phyloP scores from a whole-genome alignment of 176 grass and related monocot species.

The Carex cristatella region DNA sequence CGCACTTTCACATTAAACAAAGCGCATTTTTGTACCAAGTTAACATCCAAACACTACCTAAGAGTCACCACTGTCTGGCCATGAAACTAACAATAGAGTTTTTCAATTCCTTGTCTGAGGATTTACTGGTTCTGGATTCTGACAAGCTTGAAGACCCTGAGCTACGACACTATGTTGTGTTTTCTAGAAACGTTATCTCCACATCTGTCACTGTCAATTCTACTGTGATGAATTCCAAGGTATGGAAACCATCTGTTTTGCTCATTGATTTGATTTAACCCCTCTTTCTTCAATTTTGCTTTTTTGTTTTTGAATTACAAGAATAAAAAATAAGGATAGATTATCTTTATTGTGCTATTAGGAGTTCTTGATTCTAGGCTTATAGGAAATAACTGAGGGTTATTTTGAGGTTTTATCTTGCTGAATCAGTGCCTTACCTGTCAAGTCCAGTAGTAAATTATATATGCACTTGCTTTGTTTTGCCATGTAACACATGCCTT shows the following conservation, averaged over 20 bases:
- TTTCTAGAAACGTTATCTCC: conserved; percentile 59
- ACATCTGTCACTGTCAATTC: conserved; percentile 73
- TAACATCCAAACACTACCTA: conserved; percentile 55
- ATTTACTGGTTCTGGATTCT: conserved; percentile 22
- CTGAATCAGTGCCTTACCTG: background rate
- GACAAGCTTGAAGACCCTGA: conserved; percentile 44
- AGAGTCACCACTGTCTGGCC: conserved; percentile 62
- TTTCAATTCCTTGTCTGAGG: conserved; percentile 38
- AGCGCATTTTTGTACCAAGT: conserved; percentile 55
- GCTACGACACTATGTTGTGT: conserved; percentile 53
- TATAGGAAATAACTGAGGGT: background rate
- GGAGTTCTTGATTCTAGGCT: background rate
- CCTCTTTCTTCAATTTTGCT: background rate
- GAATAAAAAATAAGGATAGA: background rate
- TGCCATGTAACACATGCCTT: background rate
- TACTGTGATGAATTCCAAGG: conserved; percentile 61
- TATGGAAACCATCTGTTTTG: conserved; percentile 15
- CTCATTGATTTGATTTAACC: background rate
- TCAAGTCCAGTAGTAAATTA: background rate
- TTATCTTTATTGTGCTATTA: background rate
- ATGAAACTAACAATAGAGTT: conserved; percentile 68
- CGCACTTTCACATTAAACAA: conserved; percentile 71
- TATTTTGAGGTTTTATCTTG: background rate
- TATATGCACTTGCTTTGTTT: background rate
- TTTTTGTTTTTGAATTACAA: background rate